These are phyloP conservation scores for Colletotrichum euphorbiae DNA, from an alignment of 2,329 filamentous ascomycete genomes.

Conservation along the genomic window DNA sequence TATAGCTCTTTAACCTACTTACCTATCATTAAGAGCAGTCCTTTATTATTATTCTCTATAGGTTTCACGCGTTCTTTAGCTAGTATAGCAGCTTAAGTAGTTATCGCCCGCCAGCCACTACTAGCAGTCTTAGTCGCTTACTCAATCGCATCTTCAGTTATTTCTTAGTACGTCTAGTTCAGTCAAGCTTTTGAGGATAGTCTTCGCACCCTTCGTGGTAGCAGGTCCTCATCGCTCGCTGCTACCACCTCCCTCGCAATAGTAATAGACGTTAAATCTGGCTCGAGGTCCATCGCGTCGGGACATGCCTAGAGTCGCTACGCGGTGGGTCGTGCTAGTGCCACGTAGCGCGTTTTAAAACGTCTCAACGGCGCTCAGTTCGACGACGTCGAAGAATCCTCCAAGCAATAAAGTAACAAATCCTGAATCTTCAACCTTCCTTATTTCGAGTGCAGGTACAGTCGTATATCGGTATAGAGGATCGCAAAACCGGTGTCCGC, in stretches of 20 bases:
- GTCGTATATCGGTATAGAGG: no score
- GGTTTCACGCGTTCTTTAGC: constrained; percentile 3
- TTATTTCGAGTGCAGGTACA: no score
- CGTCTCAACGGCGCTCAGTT: neutral
- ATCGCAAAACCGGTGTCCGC: no score
- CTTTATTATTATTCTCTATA: neutral
- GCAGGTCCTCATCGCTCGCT: constrained; percentile 10
- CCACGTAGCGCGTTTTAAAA: neutral
- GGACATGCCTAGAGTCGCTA: neutral
- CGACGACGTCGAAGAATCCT: neutral
- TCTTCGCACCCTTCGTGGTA: neutral
- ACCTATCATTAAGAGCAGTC: no score
- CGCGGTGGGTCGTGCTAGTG: constrained; percentile 11
- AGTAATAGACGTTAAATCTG: constrained; percentile 1
- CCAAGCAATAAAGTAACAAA: neutral
- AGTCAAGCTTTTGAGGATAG: neutral
- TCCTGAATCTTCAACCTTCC: no score
- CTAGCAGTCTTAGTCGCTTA: neutral
- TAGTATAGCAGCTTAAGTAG: neutral
- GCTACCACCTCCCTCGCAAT: neutral
- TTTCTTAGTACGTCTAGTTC: neutral
- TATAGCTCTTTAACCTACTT: no score
- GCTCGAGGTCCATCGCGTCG: no score
- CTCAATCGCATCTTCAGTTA: neutral
- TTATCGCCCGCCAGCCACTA: neutral